Percentiles rank a stretch among this genome's conserved stretches.
These are phyloP conservation scores for Crucibulum laeve DNA, from an alignment of 768 basidiomycete species.

Conservation along the genomic window DNA sequence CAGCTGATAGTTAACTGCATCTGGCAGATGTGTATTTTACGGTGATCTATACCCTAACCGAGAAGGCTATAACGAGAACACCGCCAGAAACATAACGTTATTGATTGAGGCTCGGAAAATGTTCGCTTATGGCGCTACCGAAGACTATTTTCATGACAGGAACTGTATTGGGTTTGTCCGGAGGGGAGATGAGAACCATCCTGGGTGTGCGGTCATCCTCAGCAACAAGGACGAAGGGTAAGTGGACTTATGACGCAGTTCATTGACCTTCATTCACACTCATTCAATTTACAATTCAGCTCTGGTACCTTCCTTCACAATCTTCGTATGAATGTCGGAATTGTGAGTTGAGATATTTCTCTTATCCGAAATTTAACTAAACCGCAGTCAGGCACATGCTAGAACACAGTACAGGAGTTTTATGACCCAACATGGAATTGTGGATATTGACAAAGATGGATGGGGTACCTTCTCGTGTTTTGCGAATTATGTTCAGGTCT, in stretches of 20 bases:
- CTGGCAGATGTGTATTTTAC: slow-evolving; percentile 76
- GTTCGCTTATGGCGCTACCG: slow-evolving; percentile 61
- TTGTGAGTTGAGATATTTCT: slow-evolving; percentile 32
- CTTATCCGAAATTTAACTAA: slow-evolving; percentile 4
- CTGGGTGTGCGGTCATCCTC: slow-evolving; percentile 68
- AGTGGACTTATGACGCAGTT: slow-evolving; percentile 8
- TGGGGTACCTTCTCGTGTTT: slow-evolving; percentile 67
- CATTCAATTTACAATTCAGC: slow-evolving; percentile 11
- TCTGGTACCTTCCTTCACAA: slow-evolving; percentile 31
- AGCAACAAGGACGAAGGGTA: slow-evolving; percentile 52
- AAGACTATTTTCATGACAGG: slow-evolving; percentile 52
- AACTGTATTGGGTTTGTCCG: slow-evolving; percentile 80
- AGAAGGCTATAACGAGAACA: slow-evolving; percentile 57
- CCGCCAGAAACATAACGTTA: slow-evolving; percentile 44
- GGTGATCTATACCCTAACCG: slow-evolving; percentile 75
- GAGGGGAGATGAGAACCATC: slow-evolving; percentile 46
- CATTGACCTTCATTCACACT: not conserved
- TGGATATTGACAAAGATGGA: slow-evolving; percentile 48
- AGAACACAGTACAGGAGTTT: slow-evolving; percentile 41
- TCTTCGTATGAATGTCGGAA: slow-evolving; percentile 65
- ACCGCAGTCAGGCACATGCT: slow-evolving; percentile 26
- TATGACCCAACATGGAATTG: slow-evolving; percentile 38
- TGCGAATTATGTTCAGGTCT: slow-evolving; percentile 53
- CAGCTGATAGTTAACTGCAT: not conserved
- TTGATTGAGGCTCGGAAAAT: slow-evolving; percentile 60